Percentiles rank a stretch among this genome's conserved stretches.
These are phyloP conservation scores for Eimeria acervulina DNA, from an alignment of 169 alveolate genomes.

Conservation along the genomic window DNA sequence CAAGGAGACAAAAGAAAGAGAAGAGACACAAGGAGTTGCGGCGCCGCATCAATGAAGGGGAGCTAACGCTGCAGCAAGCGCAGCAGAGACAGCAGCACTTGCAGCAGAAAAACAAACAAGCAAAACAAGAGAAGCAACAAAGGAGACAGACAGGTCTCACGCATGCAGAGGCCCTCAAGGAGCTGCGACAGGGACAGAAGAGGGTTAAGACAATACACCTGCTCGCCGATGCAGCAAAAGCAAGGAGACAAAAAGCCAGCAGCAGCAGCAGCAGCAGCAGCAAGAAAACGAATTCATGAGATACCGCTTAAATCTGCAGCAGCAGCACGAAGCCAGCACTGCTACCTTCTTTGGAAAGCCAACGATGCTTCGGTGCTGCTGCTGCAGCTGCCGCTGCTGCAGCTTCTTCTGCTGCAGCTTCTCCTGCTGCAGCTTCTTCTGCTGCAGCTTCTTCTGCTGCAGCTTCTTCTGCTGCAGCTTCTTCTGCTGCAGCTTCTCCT, in stretches of 20 bases:
- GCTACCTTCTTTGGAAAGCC: too few species aligned
- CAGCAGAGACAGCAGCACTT: conserved; percentile 60
- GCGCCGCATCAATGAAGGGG: conserved; percentile 52
- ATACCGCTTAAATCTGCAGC: neutral
- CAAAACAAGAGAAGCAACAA: conserved; percentile 7
- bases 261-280: conserved; percentile 53
- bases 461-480: too few species aligned
- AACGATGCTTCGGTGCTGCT: too few species aligned
- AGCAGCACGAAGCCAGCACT: neutral
- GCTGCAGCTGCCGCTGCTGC: too few species aligned
- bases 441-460: too few species aligned
- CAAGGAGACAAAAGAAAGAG: conserved; percentile 53
- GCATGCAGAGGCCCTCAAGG: conserved; percentile 67
- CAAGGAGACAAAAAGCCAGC: neutral
- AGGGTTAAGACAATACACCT: conserved; percentile 58
- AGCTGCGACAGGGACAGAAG: conserved; percentile 56
- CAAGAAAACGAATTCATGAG: neutral
- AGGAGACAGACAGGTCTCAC: conserved; percentile 69
- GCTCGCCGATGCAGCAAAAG: conserved; percentile 72
- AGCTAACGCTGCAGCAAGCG: conserved; percentile 54
- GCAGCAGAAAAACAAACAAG: conserved; percentile 54
- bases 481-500: neutral
- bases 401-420: too few species aligned
- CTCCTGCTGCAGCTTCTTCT: neutral
- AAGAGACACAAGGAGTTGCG: conserved; percentile 48